Evolutionary conservation across 1,284 basidiomycete genomes (phyloP).

Genomic region (Waitea zeae): DNA sequence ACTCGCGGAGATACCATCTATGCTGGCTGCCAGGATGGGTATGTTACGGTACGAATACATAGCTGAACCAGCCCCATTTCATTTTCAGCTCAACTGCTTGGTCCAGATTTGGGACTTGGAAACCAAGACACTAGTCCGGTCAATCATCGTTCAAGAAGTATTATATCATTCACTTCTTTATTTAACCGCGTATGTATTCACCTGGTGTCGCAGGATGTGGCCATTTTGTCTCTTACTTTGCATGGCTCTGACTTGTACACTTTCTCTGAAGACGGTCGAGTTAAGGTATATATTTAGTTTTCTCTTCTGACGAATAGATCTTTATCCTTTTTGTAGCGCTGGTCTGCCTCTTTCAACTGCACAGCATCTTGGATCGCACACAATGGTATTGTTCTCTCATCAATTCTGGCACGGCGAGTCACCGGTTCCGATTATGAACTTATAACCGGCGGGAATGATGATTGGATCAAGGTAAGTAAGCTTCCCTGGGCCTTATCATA

Average conservation of each 20-base stretch:
- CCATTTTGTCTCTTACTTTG: constrained; percentile 67
- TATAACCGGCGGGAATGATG: constrained; percentile 76
- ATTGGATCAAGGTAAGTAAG: constrained; percentile 51
- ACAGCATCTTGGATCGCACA: constrained; percentile 72
- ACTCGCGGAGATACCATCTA: constrained; percentile 70
- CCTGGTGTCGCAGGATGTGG: no score
- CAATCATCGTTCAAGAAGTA: constrained; percentile 74
- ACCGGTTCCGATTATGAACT: constrained; percentile 20
- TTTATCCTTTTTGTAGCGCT: no score
- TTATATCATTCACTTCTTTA: background rate
- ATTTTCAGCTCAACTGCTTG: no score
- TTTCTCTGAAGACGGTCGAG: constrained; percentile 66
- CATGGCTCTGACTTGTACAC: constrained; percentile 68
- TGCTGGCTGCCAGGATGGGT: constrained; percentile 87
- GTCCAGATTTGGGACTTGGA: constrained; percentile 91
- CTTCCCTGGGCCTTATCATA: background rate
- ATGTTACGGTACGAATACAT: constrained; percentile 81
- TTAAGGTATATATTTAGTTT: constrained; percentile 31
- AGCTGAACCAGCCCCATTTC: no score
- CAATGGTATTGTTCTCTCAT: constrained; percentile 67
- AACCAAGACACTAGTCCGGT: constrained; percentile 72
- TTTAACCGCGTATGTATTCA: background rate
- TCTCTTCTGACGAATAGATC: no score
- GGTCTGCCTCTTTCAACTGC: constrained; percentile 72
- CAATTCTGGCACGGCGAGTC: constrained; percentile 28